phyloP scores from a whole-genome alignment of 1,139 yeast genomes.

The Candida tropicalis region DNA sequence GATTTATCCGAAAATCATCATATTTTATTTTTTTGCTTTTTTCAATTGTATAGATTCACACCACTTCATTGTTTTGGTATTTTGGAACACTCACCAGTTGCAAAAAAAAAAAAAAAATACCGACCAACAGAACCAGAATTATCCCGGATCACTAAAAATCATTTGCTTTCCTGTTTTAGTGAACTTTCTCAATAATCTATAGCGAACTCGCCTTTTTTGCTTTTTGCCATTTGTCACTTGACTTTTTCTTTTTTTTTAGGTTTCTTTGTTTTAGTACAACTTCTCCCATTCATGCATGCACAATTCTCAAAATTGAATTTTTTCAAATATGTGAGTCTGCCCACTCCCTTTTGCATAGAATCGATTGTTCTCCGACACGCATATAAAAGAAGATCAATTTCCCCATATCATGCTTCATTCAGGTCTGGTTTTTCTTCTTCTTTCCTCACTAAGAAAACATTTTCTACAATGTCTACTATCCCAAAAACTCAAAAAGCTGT shows the following conservation, averaged over 20 bases:
- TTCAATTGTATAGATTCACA: neutral
- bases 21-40: neutral
- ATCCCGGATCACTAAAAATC: too few species aligned
- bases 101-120: neutral
- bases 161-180: too few species aligned
- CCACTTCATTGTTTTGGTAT: neutral
- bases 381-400: slow-evolving; percentile 1
- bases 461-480: slow-evolving; percentile 18
- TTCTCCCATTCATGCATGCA: slow-evolving; percentile 1
- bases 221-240: neutral
- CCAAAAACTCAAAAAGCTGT: slow-evolving; percentile 45
- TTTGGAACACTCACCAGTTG: slow-evolving; percentile 4
- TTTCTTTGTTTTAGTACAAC: neutral
- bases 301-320: neutral
- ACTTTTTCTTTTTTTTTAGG: neutral
- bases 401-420: neutral
- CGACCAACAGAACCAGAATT: too few species aligned
- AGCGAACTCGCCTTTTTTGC: neutral
- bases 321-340: slow-evolving; percentile 3
- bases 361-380: neutral
- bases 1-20: neutral
- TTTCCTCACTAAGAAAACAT: slow-evolving; percentile 6
- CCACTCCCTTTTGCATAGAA: slow-evolving; percentile 1
- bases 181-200: too few species aligned
- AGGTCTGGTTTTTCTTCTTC: slow-evolving; percentile 41